Percentiles rank a stretch among this genome's conserved stretches.
These are phyloP conservation scores for Globisporangium spiculum DNA, from an alignment of 352 stramenopile genomes.

Conservation along the genomic window DNA sequence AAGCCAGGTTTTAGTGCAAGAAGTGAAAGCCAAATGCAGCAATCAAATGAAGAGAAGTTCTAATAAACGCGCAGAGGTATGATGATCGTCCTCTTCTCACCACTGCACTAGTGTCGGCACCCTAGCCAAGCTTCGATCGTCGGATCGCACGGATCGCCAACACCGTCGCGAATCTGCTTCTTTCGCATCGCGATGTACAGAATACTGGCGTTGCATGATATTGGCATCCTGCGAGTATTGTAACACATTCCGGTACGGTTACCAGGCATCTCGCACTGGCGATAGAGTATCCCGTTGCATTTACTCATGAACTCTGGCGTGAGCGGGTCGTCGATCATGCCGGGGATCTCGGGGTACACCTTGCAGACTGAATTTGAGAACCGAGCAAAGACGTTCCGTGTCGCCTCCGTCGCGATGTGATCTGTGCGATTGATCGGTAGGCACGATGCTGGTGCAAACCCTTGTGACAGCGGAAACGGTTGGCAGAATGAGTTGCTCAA, in stretches of 20 bases:
- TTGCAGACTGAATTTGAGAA: neutral
- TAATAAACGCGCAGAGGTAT: neutral
- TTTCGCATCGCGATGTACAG: neutral
- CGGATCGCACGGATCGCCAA: neutral
- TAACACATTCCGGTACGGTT: conserved; percentile 6
- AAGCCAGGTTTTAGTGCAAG: neutral
- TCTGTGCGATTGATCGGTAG: conserved; percentile 1
- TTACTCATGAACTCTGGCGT: neutral
- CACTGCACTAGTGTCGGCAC: neutral
- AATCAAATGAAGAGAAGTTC: neutral
- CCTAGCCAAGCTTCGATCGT: neutral
- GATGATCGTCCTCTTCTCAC: neutral
- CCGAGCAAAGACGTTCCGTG: neutral
- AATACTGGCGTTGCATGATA: conserved; percentile 3
- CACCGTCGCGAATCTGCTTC: conserved; percentile 1
- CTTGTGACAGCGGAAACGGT: neutral
- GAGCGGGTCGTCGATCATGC: neutral
- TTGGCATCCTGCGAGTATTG: conserved; percentile 2
- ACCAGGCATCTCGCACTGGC: neutral
- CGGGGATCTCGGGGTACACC: neutral
- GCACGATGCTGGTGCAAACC: neutral
- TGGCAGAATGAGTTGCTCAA: conserved; percentile 8
- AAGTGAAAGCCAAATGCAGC: conserved; percentile 5
- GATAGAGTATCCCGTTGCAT: neutral
- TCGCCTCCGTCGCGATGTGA: conserved; percentile 1